These are phyloP conservation scores for Leptographium wingfieldii DNA, from an alignment of 2,329 filamentous ascomycete species.

Conservation along the genomic window DNA sequence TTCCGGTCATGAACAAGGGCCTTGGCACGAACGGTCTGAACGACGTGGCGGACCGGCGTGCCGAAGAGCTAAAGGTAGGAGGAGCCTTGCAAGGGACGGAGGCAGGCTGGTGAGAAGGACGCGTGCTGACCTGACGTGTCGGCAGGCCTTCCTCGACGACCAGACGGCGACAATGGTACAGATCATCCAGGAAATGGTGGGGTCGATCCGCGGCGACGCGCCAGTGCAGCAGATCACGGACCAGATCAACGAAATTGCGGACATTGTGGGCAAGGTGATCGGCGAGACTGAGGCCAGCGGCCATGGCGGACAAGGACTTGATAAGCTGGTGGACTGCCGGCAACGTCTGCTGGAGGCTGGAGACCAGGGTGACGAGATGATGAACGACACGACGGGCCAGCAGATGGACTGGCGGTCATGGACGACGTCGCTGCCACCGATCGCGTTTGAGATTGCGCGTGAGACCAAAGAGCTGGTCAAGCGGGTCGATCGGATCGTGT, in stretches of 20 bases:
- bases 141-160: constrained; percentile 65
- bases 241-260: constrained; percentile 59
- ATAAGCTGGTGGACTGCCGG: constrained; percentile 49
- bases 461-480: constrained; percentile 63
- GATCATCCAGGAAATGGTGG: constrained; percentile 70
- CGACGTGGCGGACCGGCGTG: constrained; percentile 25
- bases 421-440: constrained; percentile 61
- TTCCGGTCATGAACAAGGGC: constrained; percentile 23
- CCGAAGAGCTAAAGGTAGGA: constrained; percentile 38
- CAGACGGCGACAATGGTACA: constrained; percentile 69
- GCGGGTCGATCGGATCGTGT: constrained; percentile 16
- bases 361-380: constrained; percentile 46
- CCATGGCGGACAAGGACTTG: constrained; percentile 34
- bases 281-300: constrained; percentile 48
- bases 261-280: constrained; percentile 58
- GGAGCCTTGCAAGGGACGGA: not conserved
- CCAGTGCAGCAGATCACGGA: constrained; percentile 50
- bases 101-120: not conserved
- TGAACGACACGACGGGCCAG: constrained; percentile 32
- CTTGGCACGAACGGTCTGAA: constrained; percentile 17
- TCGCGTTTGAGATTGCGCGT: constrained; percentile 76
- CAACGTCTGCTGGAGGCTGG: constrained; percentile 52
- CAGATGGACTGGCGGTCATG: constrained; percentile 48
- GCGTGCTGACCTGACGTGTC: not conserved
- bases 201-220: constrained; percentile 53